Evolutionary conservation across 345 rosid genomes (phyloP).

Genomic region (Rhodomyrtus tomentosa): DNA sequence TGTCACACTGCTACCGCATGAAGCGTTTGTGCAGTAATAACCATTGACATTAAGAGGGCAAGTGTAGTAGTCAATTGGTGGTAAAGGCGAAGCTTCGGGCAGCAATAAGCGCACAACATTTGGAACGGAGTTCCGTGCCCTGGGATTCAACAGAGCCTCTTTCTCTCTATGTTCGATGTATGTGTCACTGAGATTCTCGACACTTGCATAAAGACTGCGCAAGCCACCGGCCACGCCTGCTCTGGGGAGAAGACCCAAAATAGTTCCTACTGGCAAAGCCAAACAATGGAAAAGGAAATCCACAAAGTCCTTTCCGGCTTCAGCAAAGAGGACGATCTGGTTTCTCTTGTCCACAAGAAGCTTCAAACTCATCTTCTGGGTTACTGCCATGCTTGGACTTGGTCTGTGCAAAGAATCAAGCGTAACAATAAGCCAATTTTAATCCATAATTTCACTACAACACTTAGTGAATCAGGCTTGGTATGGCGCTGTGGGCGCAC

Average conservation of each 20-base stretch:
- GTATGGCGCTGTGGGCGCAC: no score
- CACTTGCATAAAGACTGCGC: not conserved
- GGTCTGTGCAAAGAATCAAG: no score
- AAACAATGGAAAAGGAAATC: not conserved
- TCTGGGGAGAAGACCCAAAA: not conserved
- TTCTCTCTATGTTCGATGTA: no score
- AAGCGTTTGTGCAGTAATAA: no score
- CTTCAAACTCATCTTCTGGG: not conserved
- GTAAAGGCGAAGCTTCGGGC: not conserved
- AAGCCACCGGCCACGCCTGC: not conserved
- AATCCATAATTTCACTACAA: no score
- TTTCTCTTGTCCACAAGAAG: not conserved
- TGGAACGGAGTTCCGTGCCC: not conserved
- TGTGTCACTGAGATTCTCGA: not conserved
- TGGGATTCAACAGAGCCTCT: not conserved
- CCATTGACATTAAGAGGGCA: not conserved
- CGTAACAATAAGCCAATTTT: no score
- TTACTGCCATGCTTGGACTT: not conserved
- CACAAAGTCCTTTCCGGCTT: constrained; percentile 3
- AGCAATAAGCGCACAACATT: not conserved
- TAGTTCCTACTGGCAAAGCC: constrained; percentile 9
- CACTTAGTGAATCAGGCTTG: no score
- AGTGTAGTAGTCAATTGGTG: not conserved
- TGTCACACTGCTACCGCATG: not conserved
- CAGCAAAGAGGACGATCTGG: not conserved